Base-by-base conservation (phyloP, 2,329 filamentous ascomycete genomes). In the Chaetomium globosum region DNA sequence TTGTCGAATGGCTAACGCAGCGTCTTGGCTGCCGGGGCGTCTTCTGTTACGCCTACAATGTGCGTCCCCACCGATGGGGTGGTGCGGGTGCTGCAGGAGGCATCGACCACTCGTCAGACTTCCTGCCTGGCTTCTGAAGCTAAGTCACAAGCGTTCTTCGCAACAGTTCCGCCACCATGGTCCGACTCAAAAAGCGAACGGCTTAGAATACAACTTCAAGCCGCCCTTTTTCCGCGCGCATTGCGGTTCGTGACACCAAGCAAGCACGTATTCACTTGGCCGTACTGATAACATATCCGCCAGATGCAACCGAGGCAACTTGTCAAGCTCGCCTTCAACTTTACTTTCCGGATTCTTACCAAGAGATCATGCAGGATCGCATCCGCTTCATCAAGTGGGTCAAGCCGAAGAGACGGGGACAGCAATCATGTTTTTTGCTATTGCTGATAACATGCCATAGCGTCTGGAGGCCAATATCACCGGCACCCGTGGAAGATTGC, bases 381-480 rank as follows among this genome's bases (percentile, higher is more conserved):
- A 55, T 65, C 30, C 62, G 63, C 13, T 61, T 63, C 48, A 31
- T 67, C 49, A 62, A 61, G 65, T 67, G 23, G 1, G 53, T 23
- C 7, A 9, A 48, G 33, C 12, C n/a, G 19, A 48, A 4, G 19
- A 46, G 16, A 39, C 3, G 8, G n/a, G 10, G 46, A 48, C n/a
- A 21, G 2, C 23, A 7, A 7, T 21, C 10, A 9, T 23, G 16
- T 9, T 39, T 39, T n/a, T 7, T 23, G 16, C 19, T 39, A 16
- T 52, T 26, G 16, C 43, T 61, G 16, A 55, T 49, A 7, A 43
- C 46, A 19, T 21, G n/a, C 7, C 19, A 39, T 33, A 66, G 65
- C 55, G 54, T 67, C 16, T 67, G 65, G 65, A 56, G 65, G 13
- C 63, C 65, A 3, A 59, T 67, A 23, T 61, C 63, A 2, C n/a